A percentile compares a stretch with the other conserved stretches of the same genome.
Conservation (phyloP, 2,329 filamentous ascomycete species). For the Aureobasidium sp. region DNA sequence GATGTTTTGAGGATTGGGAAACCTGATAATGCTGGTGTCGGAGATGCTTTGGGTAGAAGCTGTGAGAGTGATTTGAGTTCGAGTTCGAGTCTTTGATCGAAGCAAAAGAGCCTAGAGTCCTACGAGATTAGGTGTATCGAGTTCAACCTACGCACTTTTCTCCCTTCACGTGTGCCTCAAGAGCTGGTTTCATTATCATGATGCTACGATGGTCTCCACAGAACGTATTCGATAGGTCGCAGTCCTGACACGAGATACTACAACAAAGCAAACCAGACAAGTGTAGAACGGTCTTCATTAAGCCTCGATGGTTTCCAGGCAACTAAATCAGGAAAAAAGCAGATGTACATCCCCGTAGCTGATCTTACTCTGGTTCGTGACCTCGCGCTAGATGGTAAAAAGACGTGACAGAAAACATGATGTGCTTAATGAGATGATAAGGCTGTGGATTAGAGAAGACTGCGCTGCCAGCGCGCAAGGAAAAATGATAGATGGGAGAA, state of each 20-base stretch:
- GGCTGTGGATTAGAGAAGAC: slow-evolving; percentile 1
- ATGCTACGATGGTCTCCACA: neutral
- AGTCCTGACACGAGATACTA: too few relatives aligned
- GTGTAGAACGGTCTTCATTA: neutral
- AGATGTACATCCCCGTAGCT: neutral
- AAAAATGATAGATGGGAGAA: neutral
- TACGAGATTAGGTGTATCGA: neutral
- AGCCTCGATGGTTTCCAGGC: neutral
- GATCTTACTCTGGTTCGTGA: neutral
- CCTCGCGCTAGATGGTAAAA: neutral
- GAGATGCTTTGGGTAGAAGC: neutral
- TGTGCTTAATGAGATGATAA: neutral
- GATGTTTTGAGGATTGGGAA: slow-evolving; percentile 25
- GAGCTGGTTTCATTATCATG: neutral
- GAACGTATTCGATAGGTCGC: neutral
- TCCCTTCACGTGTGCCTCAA: neutral
- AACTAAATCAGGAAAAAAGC: neutral
- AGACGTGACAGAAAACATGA: neutral
- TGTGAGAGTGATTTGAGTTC: neutral
- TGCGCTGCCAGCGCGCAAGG: slow-evolving; percentile 6
- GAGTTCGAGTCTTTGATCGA: neutral
- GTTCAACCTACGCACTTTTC: neutral
- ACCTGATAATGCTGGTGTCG: neutral
- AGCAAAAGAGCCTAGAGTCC: neutral
- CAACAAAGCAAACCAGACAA: neutral